Base-by-base conservation (phyloP, 257 asterid species). In the Solanum rostratum region DNA sequence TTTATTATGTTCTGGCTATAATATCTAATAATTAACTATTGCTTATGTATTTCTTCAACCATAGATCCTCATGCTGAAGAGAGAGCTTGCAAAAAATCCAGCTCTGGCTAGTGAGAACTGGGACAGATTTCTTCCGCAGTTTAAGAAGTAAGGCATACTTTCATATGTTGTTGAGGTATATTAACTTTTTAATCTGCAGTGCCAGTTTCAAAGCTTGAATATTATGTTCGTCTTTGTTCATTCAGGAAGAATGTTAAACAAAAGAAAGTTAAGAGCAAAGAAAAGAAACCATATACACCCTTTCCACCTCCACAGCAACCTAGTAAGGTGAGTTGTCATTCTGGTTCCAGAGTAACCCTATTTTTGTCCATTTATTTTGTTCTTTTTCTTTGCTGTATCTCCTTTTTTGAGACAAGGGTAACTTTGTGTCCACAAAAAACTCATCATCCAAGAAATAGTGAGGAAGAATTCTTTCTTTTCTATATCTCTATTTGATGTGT, bases 221-320 rank as follows among this genome's bases (percentile, higher is more conserved):
- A 39, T 86, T 70, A 13, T 79, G 81, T 60, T 83, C 20, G 49
- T 79, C 76, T 19, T 49, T 85, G 80, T 57, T 33, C 22, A 37
- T 74, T 85, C 90, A 96, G 99, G 95, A 96, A 94, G 91, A 96
- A 94, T 86, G 97, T 96, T 84, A 91, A 96, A 88, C 96, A 89
- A 76, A 96, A 91, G 97, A 95, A 96, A 86, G 92, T 88, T 82
- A 92, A 92, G 90, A 68, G 92, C 66, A 93, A 92, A 86, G 98
- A 96, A 89, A 96, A 93, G 97, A 96, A 90, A 81, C 88, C 93
- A 22, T 96, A 95, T 88, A 96, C 98, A 2, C 98, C 98, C 3
- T 94, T 96, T 94, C 99, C 99, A 88, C 99, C 98, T 49, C 97
- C 98, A 1, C 98, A 93, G 86, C 98, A 85, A 84, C 98, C 99